Percentiles rank a stretch among this genome's conserved stretches.
phyloP scores from a whole-genome alignment of 1,139 yeast genomes.

The Pichia sp. region DNA sequence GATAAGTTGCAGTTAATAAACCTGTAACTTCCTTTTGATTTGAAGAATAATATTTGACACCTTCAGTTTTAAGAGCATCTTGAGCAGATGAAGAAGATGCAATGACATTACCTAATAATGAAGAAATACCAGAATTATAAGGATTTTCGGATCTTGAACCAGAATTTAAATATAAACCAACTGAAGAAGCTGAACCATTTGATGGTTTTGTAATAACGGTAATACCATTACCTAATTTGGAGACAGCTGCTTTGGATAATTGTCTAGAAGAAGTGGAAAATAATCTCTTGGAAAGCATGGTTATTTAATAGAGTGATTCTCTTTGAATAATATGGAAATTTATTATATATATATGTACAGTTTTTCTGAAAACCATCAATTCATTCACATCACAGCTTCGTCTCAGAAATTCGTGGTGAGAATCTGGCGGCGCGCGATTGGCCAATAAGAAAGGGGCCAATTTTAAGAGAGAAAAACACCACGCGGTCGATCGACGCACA shows the following conservation, averaged over 20 bases:
- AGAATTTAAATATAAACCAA: slow-evolving; percentile 66
- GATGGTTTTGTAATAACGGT: slow-evolving; percentile 65
- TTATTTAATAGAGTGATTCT: neutral
- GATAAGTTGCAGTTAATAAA: slow-evolving; percentile 25
- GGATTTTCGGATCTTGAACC: slow-evolving; percentile 77
- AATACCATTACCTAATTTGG: slow-evolving; percentile 66
- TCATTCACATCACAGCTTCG: neutral
- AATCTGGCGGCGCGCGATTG: neutral
- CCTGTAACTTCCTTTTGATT: slow-evolving; percentile 31
- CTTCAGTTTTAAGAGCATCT: slow-evolving; percentile 30
- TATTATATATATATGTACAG: neutral
- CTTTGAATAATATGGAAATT: neutral
- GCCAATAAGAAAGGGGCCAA: neutral
- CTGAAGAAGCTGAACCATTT: slow-evolving; percentile 52
- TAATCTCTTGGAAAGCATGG: slow-evolving; percentile 44
- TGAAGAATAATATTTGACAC: slow-evolving; percentile 32
- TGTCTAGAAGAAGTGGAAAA: slow-evolving; percentile 45
- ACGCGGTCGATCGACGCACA: neutral
- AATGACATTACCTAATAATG: slow-evolving; percentile 52
- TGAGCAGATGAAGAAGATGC: slow-evolving; percentile 31
- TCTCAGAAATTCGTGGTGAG: neutral
- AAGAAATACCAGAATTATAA: slow-evolving; percentile 73
- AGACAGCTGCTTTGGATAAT: slow-evolving; percentile 55
- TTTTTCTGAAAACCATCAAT: neutral
- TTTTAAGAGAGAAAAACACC: neutral